phyloP scores from a whole-genome alignment of 306 rosid genomes.

The Cercis canadensis region DNA sequence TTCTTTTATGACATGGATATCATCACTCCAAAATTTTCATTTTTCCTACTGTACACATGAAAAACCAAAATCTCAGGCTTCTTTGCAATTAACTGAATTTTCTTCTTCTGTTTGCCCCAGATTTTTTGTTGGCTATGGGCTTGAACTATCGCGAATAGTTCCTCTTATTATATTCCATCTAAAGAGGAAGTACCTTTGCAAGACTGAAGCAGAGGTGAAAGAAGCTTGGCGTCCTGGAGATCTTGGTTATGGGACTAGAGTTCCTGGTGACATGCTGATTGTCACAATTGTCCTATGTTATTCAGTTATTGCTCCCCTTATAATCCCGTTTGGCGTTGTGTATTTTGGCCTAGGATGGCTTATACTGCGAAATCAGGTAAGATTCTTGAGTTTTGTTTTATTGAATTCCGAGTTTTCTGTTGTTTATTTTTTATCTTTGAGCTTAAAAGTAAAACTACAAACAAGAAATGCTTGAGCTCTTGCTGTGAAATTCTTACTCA shows the following conservation, averaged over 20 bases:
- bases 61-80: neutral
- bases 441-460: too few relatives aligned
- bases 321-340: conserved; percentile 81
- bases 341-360: conserved; percentile 95
- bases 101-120: conserved; percentile 43
- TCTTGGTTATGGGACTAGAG: conserved; percentile 80
- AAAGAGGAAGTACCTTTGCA: conserved; percentile 86
- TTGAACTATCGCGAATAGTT: conserved; percentile 82
- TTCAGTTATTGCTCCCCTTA: conserved; percentile 85
- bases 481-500: too few relatives aligned
- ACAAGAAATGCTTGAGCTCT: too few relatives aligned
- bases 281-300: conserved; percentile 81
- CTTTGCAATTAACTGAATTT: conserved; percentile 37
- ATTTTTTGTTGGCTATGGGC: conserved; percentile 94
- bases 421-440: neutral
- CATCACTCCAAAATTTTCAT: neutral
- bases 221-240: conserved; percentile 94
- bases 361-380: conserved; percentile 91
- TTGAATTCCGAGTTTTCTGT: neutral
- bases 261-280: conserved; percentile 84
- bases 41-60: conserved; percentile 3
- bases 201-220: conserved; percentile 84
- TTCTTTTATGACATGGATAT: neutral
- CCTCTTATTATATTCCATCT: conserved; percentile 88
- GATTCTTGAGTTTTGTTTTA: conserved; percentile 18